Percentiles rank a stretch among this genome's conserved stretches.
phyloP scores from a whole-genome alignment of 2,329 filamentous ascomycete genomes.

The Pseudogymnoascus sp. region DNA sequence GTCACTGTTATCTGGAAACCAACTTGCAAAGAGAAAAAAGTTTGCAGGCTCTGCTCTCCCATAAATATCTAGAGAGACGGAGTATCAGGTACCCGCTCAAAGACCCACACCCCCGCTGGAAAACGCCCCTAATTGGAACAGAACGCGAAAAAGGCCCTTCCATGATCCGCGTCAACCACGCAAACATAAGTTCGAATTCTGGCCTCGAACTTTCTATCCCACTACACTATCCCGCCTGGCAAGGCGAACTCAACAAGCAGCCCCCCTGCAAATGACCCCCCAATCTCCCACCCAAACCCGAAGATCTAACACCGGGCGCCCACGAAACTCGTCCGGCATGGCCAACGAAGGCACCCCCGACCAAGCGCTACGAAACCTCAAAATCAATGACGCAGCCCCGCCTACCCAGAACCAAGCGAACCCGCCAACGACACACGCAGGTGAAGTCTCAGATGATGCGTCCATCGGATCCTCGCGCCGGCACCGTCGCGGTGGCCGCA shows the following conservation, averaged over 20 bases:
- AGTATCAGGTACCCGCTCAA: background rate
- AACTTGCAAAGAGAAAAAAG: background rate
- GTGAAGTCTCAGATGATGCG: background rate
- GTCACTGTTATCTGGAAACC: background rate
- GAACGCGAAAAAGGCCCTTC: background rate
- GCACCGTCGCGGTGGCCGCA: background rate
- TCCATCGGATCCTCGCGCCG: background rate
- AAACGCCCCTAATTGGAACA: background rate
- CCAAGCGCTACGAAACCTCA: background rate
- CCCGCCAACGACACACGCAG: background rate
- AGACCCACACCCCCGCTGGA: background rate
- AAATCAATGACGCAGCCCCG: background rate
- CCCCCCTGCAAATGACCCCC: background rate
- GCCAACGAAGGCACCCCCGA: background rate
- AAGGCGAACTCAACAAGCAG: background rate
- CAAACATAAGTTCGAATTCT: background rate
- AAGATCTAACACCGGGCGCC: conserved; percentile 1
- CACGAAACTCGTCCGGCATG: background rate
- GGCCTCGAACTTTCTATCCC: background rate
- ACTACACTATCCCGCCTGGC: background rate
- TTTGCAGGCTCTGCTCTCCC: background rate
- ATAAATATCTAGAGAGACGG: background rate
- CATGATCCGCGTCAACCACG: background rate
- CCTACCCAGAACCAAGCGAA: background rate
- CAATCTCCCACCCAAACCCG: background rate